phyloP scores from a whole-genome alignment of 2,329 filamentous ascomycete species.

The Periglandula ipomoeae region DNA sequence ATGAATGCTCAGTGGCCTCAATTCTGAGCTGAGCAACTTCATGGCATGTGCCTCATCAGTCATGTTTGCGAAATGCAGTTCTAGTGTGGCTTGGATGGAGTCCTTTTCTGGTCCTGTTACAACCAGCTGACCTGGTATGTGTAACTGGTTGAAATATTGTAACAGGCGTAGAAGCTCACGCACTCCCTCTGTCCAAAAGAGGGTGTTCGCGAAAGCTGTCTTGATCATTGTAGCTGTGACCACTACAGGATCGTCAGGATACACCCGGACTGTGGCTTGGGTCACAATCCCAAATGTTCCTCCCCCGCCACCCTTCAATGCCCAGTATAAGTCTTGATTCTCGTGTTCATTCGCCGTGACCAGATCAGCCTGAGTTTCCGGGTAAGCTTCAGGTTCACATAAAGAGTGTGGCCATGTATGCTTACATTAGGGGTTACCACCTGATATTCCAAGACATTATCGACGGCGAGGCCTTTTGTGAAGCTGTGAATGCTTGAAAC shows the following conservation, averaged over 20 bases:
- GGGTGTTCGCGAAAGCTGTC: background rate
- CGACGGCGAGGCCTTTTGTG: conserved; percentile 1
- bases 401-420: background rate
- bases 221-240: background rate
- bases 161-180: background rate
- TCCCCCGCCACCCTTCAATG: background rate
- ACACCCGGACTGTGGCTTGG: conserved; percentile 2
- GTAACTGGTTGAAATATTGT: background rate
- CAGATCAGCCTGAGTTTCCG: background rate
- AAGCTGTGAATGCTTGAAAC: background rate
- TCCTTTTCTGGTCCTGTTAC: background rate
- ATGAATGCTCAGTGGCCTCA: background rate
- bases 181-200: background rate
- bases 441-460: conserved; percentile 2
- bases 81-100: background rate
- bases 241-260: background rate
- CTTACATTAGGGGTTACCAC: conserved; percentile 2
- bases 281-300: conserved; percentile 3
- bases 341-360: background rate
- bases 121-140: background rate
- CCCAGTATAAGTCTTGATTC: conserved; percentile 1
- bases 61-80: background rate
- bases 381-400: background rate
- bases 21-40: background rate
- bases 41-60: background rate